phyloP scores from a whole-genome alignment of 2,329 filamentous ascomycete genomes.

The Botrytis elliptica region DNA sequence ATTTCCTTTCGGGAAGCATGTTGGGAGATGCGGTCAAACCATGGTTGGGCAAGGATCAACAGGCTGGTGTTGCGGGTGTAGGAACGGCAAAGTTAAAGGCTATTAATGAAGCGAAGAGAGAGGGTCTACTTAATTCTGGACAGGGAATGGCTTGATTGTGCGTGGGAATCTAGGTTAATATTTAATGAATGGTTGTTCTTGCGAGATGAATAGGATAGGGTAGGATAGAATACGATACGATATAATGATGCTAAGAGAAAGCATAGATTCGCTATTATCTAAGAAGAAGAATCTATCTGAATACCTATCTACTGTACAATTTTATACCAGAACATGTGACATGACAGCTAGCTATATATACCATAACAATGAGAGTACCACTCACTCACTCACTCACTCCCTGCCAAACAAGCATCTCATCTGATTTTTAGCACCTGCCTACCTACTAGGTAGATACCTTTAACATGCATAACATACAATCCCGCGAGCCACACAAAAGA shows the following conservation, averaged over 20 bases:
- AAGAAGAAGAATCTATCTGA: background rate
- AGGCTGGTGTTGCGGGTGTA: constrained; percentile 72
- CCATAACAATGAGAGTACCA: too few relatives aligned
- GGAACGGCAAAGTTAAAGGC: constrained; percentile 83
- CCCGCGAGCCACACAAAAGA: too few relatives aligned
- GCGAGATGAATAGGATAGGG: too few relatives aligned
- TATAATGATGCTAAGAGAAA: background rate
- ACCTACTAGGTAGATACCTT: too few relatives aligned
- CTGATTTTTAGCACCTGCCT: too few relatives aligned
- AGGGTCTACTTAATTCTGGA: constrained; percentile 28
- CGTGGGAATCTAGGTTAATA: background rate
- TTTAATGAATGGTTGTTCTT: background rate
- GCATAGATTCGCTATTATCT: background rate
- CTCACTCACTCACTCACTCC: too few relatives aligned
- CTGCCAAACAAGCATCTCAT: too few relatives aligned
- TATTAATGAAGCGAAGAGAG: constrained; percentile 51
- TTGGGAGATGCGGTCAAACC: constrained; percentile 91
- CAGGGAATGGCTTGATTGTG: constrained; percentile 11
- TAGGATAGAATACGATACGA: background rate
- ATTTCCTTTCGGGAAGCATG: constrained; percentile 80
- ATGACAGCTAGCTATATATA: background rate
- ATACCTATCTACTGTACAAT: background rate
- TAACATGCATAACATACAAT: too few relatives aligned
- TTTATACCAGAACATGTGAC: background rate
- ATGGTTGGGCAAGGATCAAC: constrained; percentile 88